Evolutionary conservation across 768 basidiomycete species (phyloP).

Genomic region (Leccinum disarticulatum): DNA sequence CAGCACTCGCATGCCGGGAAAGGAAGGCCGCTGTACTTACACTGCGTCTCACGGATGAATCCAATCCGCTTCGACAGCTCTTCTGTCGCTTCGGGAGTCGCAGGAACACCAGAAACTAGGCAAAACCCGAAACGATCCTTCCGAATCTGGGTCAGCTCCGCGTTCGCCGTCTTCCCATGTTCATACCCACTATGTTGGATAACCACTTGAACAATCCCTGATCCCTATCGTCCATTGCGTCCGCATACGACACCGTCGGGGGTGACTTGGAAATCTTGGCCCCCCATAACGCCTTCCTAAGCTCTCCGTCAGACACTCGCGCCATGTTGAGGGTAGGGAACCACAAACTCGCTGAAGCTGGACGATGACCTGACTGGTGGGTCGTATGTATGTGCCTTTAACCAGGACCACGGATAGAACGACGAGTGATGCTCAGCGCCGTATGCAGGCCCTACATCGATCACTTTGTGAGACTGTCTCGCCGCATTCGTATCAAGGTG

Average conservation of each 20-base stretch:
- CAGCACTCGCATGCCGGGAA: constrained; percentile 14
- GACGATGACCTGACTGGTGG: constrained; percentile 44
- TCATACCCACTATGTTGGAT: constrained; percentile 63
- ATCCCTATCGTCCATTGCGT: constrained; percentile 67
- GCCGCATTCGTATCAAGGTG: neutral
- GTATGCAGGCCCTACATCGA: constrained; percentile 22
- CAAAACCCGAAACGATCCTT: constrained; percentile 90
- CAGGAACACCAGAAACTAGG: constrained; percentile 78
- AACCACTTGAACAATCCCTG: constrained; percentile 79
- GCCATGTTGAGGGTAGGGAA: neutral
- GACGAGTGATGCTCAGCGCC: constrained; percentile 64
- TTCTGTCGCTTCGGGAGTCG: constrained; percentile 83
- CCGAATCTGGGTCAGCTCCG: constrained; percentile 1
- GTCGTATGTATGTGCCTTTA: constrained; percentile 77
- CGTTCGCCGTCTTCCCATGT: neutral
- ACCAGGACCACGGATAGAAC: constrained; percentile 85
- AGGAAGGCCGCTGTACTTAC: constrained; percentile 28
- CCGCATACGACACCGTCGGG: constrained; percentile 70
- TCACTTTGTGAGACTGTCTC: neutral
- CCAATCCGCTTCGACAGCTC: constrained; percentile 71
- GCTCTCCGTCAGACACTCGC: neutral
- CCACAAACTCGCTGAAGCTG: constrained; percentile 44
- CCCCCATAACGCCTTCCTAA: constrained; percentile 78
- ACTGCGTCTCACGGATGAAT: constrained; percentile 87
- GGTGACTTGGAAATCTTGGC: constrained; percentile 70